Base-by-base conservation (phyloP, 2,329 filamentous ascomycete genomes). In the Neonectria neomacrospora region DNA sequence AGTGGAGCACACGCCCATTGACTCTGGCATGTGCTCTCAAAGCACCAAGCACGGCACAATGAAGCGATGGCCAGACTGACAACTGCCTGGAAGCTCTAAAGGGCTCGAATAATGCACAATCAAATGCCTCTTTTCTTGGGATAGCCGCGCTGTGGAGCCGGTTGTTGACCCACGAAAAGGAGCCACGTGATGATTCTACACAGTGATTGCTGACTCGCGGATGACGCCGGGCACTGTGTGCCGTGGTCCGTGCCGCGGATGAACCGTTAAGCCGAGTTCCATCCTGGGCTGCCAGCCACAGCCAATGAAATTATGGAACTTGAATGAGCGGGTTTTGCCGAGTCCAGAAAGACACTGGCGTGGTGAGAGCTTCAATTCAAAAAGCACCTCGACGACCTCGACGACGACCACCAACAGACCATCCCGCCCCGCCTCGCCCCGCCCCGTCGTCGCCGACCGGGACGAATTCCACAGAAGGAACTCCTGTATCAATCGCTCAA, bases 111-210 rank as follows among this genome's bases (percentile, higher is more conserved):
- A 56, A 67, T 54, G 63, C 64, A 67, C 44, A 63, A 66, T 69
- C 65, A 72, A 72, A 66, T 72, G 61, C 67, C 64, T 73, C 65
- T 73, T 65, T 53, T 51, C 64, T 58, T 63, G 42, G 42, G 59
- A 61, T 53, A 63, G 58, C 59, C 61, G 66, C 60, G 61, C 65
- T 66, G 70, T 75, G 73, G 71, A 71, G 61, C 60, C 66, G 48
- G 56, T 37, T 60, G 61, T 64, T 66, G 71, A 70, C 71, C 75
- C 73, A 77, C 74, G 75, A 77, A 67, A 62, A 66, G 26, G 54
- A 58, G 71, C 69, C 77, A 79, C 77, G 77, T 79, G 77, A 79
- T 72, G 64, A 7, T n/a, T 44, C 53, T 39, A 44, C 58, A 77
- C 76, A 76, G 76, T 77, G 28, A 8, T 3, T 12, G 30, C 42